Conservation (phyloP, 2,329 filamentous ascomycete genomes). For the Sporothrix globosa region DNA sequence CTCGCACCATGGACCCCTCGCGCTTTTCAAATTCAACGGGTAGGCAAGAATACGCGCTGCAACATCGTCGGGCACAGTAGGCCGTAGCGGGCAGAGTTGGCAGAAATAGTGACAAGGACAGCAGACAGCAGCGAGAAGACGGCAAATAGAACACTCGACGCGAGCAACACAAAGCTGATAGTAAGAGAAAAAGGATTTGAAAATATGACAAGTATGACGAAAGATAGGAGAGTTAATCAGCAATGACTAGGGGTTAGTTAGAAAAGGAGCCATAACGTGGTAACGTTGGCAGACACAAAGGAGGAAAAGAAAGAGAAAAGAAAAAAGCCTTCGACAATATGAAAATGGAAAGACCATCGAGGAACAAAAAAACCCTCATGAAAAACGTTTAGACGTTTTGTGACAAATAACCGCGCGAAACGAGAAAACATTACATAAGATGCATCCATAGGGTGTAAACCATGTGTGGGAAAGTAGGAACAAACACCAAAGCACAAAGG, state of each 20-base stretch:
- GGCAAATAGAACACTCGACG: not conserved
- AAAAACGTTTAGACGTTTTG: slow-evolving; percentile 19
- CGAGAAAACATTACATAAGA: slow-evolving; percentile 23
- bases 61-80: not conserved
- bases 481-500: slow-evolving; percentile 24
- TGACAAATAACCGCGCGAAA: slow-evolving; percentile 19
- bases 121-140: not conserved
- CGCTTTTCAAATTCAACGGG: no score
- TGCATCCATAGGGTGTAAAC: not conserved
- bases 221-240: not conserved
- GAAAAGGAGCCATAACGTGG: not conserved
- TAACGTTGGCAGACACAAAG: not conserved
- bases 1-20: no score
- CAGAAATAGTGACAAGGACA: not conserved
- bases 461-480: not conserved
- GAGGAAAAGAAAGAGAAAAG: not conserved
- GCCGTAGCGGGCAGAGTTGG: not conserved
- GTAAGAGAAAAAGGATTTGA: not conserved
- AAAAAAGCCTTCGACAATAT: not conserved
- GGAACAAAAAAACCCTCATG: slow-evolving; percentile 12
- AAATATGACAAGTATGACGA: slow-evolving; percentile 1
- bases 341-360: not conserved
- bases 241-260: not conserved
- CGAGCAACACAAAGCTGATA: not conserved
- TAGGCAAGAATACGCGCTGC: no score